These are phyloP conservation scores for Echinosophora koreensis DNA, from an alignment of 306 rosid genomes.

Conservation along the genomic window DNA sequence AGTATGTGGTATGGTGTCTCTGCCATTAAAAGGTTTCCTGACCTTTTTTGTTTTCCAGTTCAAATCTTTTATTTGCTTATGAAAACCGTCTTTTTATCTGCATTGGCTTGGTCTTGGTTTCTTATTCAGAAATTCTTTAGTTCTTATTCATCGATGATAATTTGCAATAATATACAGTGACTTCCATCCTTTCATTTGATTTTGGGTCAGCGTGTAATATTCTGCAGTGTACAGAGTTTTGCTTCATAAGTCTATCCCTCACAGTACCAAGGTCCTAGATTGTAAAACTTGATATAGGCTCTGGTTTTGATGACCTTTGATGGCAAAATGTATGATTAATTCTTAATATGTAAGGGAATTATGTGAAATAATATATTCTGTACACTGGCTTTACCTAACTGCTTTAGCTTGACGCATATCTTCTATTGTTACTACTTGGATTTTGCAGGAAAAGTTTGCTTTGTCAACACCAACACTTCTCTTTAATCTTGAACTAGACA, in stretches of 20 bases:
- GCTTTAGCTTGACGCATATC: constrained; percentile 40
- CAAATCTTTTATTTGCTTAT: constrained; percentile 27
- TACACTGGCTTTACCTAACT: constrained; percentile 25
- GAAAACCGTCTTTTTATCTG: constrained; percentile 23
- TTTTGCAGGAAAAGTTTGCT: constrained; percentile 90
- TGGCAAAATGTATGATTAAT: constrained; percentile 31
- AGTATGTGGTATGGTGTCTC: constrained; percentile 89
- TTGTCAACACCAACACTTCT: constrained; percentile 76
- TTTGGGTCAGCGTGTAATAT: constrained; percentile 31
- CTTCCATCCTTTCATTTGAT: constrained; percentile 41
- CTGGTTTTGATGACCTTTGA: constrained; percentile 35
- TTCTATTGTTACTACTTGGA: constrained; percentile 43
- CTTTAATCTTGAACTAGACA: constrained; percentile 95
- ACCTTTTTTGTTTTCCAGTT: constrained; percentile 5
- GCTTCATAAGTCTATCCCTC: constrained; percentile 28
- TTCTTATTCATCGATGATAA: constrained; percentile 5
- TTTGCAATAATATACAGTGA: neutral
- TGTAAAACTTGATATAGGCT: constrained; percentile 30
- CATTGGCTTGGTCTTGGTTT: constrained; percentile 33
- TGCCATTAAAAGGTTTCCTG: constrained; percentile 47
- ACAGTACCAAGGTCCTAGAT: constrained; percentile 13
- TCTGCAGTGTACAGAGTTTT: constrained; percentile 11
- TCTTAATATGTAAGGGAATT: constrained; percentile 25
- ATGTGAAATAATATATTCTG: constrained; percentile 15
- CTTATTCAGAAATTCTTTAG: neutral